phyloP scores from a whole-genome alignment of 1,284 basidiomycete genomes.

The Coriolopsis trogii region DNA sequence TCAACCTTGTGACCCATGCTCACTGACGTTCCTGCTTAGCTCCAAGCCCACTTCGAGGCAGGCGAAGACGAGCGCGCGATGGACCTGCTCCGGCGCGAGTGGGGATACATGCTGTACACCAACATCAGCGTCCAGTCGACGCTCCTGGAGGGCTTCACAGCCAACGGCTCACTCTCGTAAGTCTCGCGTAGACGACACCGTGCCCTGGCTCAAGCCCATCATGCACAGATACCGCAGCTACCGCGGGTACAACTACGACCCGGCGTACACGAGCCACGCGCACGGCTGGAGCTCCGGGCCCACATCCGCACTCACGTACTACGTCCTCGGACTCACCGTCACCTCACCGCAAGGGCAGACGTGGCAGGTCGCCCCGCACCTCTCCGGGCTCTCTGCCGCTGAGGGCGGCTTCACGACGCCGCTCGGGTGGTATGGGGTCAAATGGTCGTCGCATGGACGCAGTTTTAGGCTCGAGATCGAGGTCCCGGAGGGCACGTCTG shows the following conservation, averaged over 20 bases:
- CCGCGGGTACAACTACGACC: constrained; percentile 51
- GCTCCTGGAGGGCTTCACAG: constrained; percentile 53
- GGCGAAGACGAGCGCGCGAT: constrained; percentile 50
- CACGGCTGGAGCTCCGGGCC: constrained; percentile 41
- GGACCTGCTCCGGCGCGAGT: constrained; percentile 49
- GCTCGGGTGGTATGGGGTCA: constrained; percentile 44
- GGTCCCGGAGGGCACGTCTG: constrained; percentile 38
- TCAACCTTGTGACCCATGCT: no score
- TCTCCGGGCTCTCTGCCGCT: constrained; percentile 40
- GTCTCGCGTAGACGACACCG: constrained; percentile 8
- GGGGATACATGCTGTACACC: constrained; percentile 59
- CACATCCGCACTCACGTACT: constrained; percentile 43
- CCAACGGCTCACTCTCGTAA: constrained; percentile 52
- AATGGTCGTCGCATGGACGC: constrained; percentile 31
- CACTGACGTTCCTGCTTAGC: constrained; percentile 27
- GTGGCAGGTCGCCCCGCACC: constrained; percentile 46
- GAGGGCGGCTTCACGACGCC: constrained; percentile 47
- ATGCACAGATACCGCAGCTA: constrained; percentile 44
- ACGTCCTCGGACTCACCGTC: constrained; percentile 45
- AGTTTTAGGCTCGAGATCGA: constrained; percentile 34
- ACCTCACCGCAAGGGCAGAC: constrained; percentile 41
- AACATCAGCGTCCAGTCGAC: constrained; percentile 53
- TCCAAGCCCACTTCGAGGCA: constrained; percentile 54
- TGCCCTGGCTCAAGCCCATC: not conserved
- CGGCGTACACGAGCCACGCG: constrained; percentile 49